phyloP scores from a whole-genome alignment of 768 basidiomycete genomes.

The Lentinula detonsa region DNA sequence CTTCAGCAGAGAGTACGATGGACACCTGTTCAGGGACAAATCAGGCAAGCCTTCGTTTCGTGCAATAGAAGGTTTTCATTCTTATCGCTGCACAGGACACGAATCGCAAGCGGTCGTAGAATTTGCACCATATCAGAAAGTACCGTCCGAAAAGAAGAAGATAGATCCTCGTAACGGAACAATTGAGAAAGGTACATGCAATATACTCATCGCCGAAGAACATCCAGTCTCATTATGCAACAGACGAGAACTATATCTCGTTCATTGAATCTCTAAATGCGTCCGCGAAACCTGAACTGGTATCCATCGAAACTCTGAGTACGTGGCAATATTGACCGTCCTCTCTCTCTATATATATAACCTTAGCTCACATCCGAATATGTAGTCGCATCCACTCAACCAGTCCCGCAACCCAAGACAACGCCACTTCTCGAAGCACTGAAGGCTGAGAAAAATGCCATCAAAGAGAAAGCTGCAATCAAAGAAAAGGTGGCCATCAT shows the following conservation, averaged over 20 bases:
- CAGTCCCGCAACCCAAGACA: slow-evolving; percentile 60
- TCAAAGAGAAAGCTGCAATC: slow-evolving; percentile 69
- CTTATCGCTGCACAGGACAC: slow-evolving; percentile 51
- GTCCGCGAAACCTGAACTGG: slow-evolving; percentile 43
- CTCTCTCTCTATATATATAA: not conserved
- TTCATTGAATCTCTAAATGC: slow-evolving; percentile 73
- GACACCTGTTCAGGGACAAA: slow-evolving; percentile 89
- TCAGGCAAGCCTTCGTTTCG: slow-evolving; percentile 48
- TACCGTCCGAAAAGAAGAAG: slow-evolving; percentile 72
- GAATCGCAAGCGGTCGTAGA: slow-evolving; percentile 89
- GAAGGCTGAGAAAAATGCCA: slow-evolving; percentile 62
- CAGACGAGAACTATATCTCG: slow-evolving; percentile 80
- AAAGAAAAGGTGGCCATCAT: slow-evolving; percentile 70
- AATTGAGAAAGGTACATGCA: slow-evolving; percentile 73
- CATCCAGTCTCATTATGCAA: not conserved
- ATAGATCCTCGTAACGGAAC: slow-evolving; percentile 76
- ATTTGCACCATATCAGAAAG: slow-evolving; percentile 88
- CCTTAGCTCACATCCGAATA: not conserved
- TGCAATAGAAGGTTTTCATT: not conserved
- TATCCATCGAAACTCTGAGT: slow-evolving; percentile 63
- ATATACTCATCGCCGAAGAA: not conserved
- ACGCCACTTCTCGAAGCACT: slow-evolving; percentile 93
- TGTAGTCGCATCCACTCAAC: slow-evolving; percentile 60
- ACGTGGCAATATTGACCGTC: slow-evolving; percentile 15
- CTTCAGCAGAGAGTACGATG: slow-evolving; percentile 85